Conservation (phyloP, 805 yeast species). For the Candida argentea region DNA sequence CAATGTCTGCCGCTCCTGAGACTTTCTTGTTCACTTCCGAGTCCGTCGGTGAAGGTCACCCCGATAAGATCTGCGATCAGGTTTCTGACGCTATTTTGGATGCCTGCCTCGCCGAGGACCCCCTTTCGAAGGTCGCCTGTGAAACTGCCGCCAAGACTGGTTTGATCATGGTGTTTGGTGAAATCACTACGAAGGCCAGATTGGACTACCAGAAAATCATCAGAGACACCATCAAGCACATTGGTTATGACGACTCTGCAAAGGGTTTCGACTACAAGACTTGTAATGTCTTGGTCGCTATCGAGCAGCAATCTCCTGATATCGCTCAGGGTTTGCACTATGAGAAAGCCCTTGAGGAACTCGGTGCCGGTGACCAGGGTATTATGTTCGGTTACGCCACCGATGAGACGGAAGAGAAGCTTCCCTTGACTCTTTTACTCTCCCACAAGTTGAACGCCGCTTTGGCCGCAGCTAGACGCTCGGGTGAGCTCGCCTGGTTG, state of each 20-base stretch:
- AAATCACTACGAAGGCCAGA: slow-evolving; percentile 92
- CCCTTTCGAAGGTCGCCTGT: slow-evolving; percentile 97
- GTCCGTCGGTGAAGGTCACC: slow-evolving; percentile 92
- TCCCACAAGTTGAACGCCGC: slow-evolving; percentile 96
- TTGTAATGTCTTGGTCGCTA: slow-evolving; percentile 97
- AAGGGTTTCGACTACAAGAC: slow-evolving; percentile 99
- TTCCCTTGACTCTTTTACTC: slow-evolving; percentile 89
- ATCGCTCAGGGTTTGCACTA: slow-evolving; percentile 99
- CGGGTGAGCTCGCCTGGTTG: slow-evolving; percentile 89
- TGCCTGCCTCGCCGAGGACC: slow-evolving; percentile 93
- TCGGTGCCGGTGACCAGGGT: slow-evolving; percentile 99
- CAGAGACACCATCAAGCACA: slow-evolving; percentile 97
- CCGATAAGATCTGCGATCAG: slow-evolving; percentile 96
- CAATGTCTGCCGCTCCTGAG: slow-evolving; percentile 12
- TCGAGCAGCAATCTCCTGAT: slow-evolving; percentile 98
- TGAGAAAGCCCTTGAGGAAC: slow-evolving; percentile 89
- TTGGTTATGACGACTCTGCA: slow-evolving; percentile 92
- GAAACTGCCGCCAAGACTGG: slow-evolving; percentile 99
- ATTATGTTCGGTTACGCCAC: slow-evolving; percentile 99
- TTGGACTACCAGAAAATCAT: slow-evolving; percentile 95
- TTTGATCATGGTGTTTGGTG: slow-evolving; percentile 99
- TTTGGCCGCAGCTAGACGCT: slow-evolving; percentile 94
- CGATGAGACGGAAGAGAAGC: slow-evolving; percentile 95
- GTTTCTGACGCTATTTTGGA: slow-evolving; percentile 97
- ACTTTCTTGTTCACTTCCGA: slow-evolving; percentile 68